phyloP scores from a whole-genome alignment of 805 yeast species.

The Schwanniomyces sp. region DNA sequence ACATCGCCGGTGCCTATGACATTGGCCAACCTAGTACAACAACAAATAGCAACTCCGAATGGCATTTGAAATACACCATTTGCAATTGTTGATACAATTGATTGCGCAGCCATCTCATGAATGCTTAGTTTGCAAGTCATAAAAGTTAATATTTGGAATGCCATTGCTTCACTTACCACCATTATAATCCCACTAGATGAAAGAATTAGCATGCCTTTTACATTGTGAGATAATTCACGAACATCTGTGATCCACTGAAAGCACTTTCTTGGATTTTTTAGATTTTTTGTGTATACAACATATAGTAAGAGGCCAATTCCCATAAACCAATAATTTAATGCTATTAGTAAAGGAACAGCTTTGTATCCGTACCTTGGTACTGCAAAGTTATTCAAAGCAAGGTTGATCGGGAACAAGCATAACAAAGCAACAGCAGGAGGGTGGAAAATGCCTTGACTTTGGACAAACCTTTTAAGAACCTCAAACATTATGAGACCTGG shows the following conservation, averaged over 20 bases:
- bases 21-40: constrained; percentile 1
- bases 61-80: background rate
- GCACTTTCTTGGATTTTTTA: background rate
- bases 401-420: background rate
- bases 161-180: background rate
- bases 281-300: background rate
- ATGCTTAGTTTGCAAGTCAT: background rate
- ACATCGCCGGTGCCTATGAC: background rate
- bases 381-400: background rate
- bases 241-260: background rate
- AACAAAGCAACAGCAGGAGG: background rate
- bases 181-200: background rate
- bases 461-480: background rate
- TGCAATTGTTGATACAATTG: background rate
- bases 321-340: background rate
- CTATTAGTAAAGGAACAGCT: background rate
- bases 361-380: background rate
- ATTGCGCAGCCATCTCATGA: background rate
- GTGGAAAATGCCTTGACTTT: background rate
- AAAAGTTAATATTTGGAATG: background rate
- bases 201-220: background rate
- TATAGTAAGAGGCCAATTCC: background rate
- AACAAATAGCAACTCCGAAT: background rate
- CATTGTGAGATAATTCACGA: background rate
- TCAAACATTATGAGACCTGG: background rate